Percentiles rank a stretch among this genome's conserved stretches.
Conservation (phyloP, 2,329 filamentous ascomycete species). For the Scedosporium aurantiacum region DNA sequence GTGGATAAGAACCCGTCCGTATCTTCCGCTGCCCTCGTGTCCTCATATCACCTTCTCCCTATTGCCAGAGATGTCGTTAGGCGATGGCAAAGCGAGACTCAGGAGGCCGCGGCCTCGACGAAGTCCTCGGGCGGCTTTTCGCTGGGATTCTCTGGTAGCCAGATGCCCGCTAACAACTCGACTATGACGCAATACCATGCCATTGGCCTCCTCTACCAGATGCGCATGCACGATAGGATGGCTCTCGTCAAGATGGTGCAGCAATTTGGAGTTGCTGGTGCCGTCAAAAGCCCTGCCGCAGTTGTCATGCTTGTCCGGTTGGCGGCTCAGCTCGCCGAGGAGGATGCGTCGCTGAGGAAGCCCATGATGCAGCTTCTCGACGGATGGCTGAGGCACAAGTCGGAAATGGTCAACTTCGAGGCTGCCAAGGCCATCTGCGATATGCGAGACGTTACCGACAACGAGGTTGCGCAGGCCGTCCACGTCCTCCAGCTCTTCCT, state of each 20-base stretch:
- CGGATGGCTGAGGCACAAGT: conserved; percentile 95
- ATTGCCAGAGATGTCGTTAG: conserved; percentile 91
- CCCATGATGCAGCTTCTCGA: conserved; percentile 97
- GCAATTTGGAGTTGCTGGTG: conserved; percentile 84
- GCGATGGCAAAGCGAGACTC: conserved; percentile 97
- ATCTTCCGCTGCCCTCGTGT: conserved; percentile 88
- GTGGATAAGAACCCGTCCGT: conserved; percentile 98
- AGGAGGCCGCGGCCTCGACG: conserved; percentile 82
- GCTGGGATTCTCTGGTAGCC: conserved; percentile 71
- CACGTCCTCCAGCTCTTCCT: conserved; percentile 95
- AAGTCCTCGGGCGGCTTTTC: conserved; percentile 88
- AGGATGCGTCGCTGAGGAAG: conserved; percentile 78
- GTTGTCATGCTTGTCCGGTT: conserved; percentile 86
- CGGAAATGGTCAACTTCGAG: conserved; percentile 99
- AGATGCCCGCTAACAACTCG: conserved; percentile 77
- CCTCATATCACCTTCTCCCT: conserved; percentile 93
- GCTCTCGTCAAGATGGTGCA: conserved; percentile 99
- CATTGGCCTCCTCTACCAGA: conserved; percentile 93
- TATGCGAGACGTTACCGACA: conserved; percentile 84
- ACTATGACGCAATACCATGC: conserved; percentile 99
- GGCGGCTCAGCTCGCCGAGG: conserved; percentile 86
- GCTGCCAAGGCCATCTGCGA: conserved; percentile 97
- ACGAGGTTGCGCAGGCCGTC: conserved; percentile 82
- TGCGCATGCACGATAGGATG: conserved; percentile 96
- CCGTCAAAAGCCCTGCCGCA: conserved; percentile 89